Percentiles rank a stretch among this genome's conserved stretches.
Evolutionary conservation across 257 asterid species (phyloP).

Genomic region (Nicotiana noctiflora): DNA sequence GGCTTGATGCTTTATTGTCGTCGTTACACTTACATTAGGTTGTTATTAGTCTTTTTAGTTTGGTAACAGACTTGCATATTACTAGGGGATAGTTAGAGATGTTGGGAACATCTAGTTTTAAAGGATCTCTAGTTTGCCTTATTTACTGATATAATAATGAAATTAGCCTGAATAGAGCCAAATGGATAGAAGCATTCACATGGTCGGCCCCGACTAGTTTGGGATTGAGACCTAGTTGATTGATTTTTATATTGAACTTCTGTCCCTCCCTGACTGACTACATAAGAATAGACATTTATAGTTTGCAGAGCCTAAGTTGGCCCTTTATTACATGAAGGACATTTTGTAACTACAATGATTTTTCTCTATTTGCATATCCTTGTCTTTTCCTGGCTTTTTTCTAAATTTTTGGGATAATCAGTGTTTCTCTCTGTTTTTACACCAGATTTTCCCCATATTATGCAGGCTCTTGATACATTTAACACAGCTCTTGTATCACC

Average conservation of each 20-base stretch:
- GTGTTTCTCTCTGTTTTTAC: neutral
- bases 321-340: neutral
- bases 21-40: neutral
- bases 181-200: neutral
- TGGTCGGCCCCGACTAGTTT: neutral
- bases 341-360: neutral
- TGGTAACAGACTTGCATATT: neutral
- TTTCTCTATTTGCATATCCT: neutral
- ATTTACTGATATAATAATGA: neutral
- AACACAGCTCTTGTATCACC: constrained; percentile 36
- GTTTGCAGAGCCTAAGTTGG: neutral
- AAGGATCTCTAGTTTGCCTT: neutral
- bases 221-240: neutral
- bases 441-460: neutral
- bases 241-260: neutral
- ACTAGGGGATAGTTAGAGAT: neutral
- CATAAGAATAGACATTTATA: neutral
- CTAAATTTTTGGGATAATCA: neutral
- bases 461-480: constrained; percentile 41
- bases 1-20: neutral
- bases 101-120: neutral
- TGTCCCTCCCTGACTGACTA: neutral
- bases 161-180: neutral
- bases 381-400: neutral
- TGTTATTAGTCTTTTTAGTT: neutral